Evolutionary conservation across 148 eudicot genomes (phyloP), one percentile per base, ranked within the genome.

Genomic region (Simmondsia chinensis): DNA sequence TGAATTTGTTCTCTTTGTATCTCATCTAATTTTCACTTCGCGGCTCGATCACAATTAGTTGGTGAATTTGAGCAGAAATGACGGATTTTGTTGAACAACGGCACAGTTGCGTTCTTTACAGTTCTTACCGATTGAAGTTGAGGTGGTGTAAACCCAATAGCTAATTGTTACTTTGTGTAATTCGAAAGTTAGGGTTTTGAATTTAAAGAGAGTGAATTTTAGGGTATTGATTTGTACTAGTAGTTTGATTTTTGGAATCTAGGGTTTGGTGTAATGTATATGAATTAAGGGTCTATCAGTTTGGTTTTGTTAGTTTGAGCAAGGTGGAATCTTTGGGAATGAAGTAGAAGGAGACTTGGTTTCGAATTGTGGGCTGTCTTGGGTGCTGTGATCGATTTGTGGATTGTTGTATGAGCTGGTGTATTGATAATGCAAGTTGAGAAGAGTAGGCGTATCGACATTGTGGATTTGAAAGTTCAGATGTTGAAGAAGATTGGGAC

Each of bases 401-500:
- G n/a, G n/a, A n/a, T 33, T 55, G 63, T 43, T 55, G 66, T 59
- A 58, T 62, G 51, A 52, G 47, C 43, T 56, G 60, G 72, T 52
- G 46, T 17, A 46, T 37, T 42, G 28, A 63, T 63, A 59, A 77
- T 70, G 76, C 74, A 59, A 55, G 66, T 65, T 0, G 66, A 70
- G 22, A 72, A 74, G 64, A 65, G 51, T 32, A 54, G 51, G 25
- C 67, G 80, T 26, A 58, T 71, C 17, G 66, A 78, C 55, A 54
- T 62, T 7, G 57, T 38, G 24, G 80, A 71, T 33, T 57, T 74
- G 61, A 74, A 71, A 40, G 61, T 65, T 64, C 70, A 63, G 62
- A 57, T 78, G 52, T 43, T 58, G 27, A 70, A 71, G 60, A 73
- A 63, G 55, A 59, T 77, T 50, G 84, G 84, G 10, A 54, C 68